Percentiles rank a stretch among this genome's conserved stretches.
These are phyloP conservation scores for Penicillium decumbens DNA, from an alignment of 2,329 filamentous ascomycete genomes.

Conservation along the genomic window DNA sequence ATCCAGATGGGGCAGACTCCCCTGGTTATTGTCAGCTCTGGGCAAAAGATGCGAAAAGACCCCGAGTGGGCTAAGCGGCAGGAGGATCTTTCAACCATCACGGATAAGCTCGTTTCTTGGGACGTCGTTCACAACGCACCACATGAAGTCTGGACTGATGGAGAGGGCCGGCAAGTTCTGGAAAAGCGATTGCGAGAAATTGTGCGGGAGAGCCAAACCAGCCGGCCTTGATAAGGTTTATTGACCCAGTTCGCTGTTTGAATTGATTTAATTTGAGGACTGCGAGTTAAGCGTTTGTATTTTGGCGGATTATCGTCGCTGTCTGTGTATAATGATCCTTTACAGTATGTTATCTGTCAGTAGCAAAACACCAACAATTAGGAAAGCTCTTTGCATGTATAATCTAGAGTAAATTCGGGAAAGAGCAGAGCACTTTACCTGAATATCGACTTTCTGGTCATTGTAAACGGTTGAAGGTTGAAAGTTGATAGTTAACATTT, in stretches of 20 bases:
- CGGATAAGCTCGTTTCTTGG: slow-evolving; percentile 73
- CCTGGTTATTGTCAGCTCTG: slow-evolving; percentile 77
- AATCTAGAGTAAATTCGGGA: too few relatives aligned
- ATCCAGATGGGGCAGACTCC: slow-evolving; percentile 75
- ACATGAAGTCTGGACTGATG: slow-evolving; percentile 77
- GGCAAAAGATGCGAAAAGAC: slow-evolving; percentile 62
- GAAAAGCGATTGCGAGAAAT: slow-evolving; percentile 73
- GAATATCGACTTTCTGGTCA: neutral
- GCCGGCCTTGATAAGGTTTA: neutral
- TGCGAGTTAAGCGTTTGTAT: neutral
- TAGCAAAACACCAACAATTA: too few relatives aligned
- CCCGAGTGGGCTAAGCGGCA: slow-evolving; percentile 78
- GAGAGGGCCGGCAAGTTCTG: slow-evolving; percentile 66
- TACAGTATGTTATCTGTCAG: too few relatives aligned
- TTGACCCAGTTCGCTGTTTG: neutral
- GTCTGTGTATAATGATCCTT: too few relatives aligned
- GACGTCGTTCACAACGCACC: slow-evolving; percentile 80
- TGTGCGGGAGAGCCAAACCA: slow-evolving; percentile 40
- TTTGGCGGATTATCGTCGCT: neutral
- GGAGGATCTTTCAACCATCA: slow-evolving; percentile 74
- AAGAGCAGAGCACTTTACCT: too few relatives aligned
- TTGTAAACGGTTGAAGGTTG: too few relatives aligned
- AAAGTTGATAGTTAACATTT: neutral
- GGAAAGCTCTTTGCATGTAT: too few relatives aligned
- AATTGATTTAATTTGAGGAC: neutral